phyloP scores from a whole-genome alignment of 768 basidiomycete genomes.

The Austroboletus festivus region DNA sequence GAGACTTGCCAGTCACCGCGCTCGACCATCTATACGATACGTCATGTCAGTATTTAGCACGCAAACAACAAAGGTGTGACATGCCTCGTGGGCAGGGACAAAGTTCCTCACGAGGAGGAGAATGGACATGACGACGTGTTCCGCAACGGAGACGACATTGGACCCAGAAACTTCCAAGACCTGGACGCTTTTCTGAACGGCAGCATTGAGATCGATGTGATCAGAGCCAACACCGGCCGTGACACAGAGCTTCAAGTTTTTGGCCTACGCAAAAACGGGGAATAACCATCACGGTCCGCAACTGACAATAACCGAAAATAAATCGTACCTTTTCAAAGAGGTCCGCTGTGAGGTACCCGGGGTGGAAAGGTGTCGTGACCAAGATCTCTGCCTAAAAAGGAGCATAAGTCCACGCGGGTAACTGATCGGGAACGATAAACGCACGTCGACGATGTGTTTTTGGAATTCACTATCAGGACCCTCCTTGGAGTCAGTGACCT shows the following conservation, averaged over 20 bases:
- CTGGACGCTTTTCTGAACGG: constrained; percentile 74
- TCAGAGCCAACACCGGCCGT: constrained; percentile 92
- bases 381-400: constrained; percentile 63
- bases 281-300: constrained; percentile 1
- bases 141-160: constrained; percentile 88
- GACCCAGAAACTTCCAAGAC: constrained; percentile 87
- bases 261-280: constrained; percentile 49
- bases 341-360: constrained; percentile 76
- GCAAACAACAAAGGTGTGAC: constrained; percentile 4
- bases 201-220: constrained; percentile 86
- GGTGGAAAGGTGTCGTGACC: constrained; percentile 86
- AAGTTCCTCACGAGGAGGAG: constrained; percentile 90
- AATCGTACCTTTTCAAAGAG: constrained; percentile 59
- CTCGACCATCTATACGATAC: constrained; percentile 63
- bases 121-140: constrained; percentile 89
- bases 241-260: constrained; percentile 85
- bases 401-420: constrained; percentile 9
- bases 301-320: not conserved
- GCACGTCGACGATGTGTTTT: constrained; percentile 75
- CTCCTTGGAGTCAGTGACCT: constrained; percentile 83
- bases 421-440: constrained; percentile 25
- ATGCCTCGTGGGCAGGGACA: constrained; percentile 77
- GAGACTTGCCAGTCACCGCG: constrained; percentile 87
- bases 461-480: constrained; percentile 79
- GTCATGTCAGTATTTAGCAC: not conserved